A percentile compares a stretch with the other conserved stretches of the same genome.
Evolutionary conservation across 768 basidiomycete genomes (phyloP).

Genomic region (Leccinum disarticulatum): DNA sequence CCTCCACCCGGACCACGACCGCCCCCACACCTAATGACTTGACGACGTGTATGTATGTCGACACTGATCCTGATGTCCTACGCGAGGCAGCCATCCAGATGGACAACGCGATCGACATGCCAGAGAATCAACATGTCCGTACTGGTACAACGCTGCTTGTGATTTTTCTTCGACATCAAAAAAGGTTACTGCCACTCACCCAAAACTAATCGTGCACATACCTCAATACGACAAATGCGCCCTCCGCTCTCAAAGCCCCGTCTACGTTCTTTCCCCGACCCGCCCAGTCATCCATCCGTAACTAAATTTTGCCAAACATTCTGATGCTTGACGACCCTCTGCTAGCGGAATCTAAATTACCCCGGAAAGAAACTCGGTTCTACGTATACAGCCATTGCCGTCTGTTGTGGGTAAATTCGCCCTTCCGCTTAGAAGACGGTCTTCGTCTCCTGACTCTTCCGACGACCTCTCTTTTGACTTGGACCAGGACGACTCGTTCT

Average conservation of each 20-base stretch:
- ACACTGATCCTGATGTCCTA: slow-evolving; percentile 30
- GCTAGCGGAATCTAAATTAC: slow-evolving; percentile 13
- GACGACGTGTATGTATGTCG: slow-evolving; percentile 28
- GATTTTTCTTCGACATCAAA: slow-evolving; percentile 3
- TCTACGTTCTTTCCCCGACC: slow-evolving; percentile 12
- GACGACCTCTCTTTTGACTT: slow-evolving; percentile 37
- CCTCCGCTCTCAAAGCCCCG: slow-evolving; percentile 10
- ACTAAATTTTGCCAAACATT: slow-evolving; percentile 23
- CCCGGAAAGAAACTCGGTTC: slow-evolving; percentile 7
- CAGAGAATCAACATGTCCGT: neutral
- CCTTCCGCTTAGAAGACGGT: slow-evolving; percentile 5
- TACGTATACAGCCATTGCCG: slow-evolving; percentile 7
- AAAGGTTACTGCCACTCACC: neutral
- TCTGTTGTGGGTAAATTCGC: slow-evolving; percentile 1
- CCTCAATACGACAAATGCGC: neutral
- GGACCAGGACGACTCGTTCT: slow-evolving; percentile 39
- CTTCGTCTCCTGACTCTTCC: slow-evolving; percentile 29
- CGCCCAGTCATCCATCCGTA: slow-evolving; percentile 13
- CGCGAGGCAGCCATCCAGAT: too few relatives aligned
- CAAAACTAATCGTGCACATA: neutral
- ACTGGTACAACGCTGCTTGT: neutral
- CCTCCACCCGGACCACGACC: slow-evolving; percentile 4
- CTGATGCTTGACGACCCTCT: slow-evolving; percentile 32
- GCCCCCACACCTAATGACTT: slow-evolving; percentile 11
- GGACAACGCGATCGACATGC: slow-evolving; percentile 3